These are phyloP conservation scores for Hymenoscyphus repandus DNA, from an alignment of 2,329 filamentous ascomycete genomes.

Conservation along the genomic window DNA sequence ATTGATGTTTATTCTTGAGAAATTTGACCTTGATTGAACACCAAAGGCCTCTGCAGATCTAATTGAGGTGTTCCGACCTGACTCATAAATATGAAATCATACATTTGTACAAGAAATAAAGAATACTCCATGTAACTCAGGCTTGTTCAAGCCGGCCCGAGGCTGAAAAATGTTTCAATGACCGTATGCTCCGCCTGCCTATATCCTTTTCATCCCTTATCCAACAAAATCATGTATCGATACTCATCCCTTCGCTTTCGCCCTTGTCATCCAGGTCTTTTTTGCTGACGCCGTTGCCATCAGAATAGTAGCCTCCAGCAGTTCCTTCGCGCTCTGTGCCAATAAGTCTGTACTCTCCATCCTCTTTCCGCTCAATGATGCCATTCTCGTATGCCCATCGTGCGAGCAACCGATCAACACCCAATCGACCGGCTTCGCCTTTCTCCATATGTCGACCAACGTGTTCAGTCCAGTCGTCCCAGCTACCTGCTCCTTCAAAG, in stretches of 20 bases:
- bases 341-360: constrained; percentile 52
- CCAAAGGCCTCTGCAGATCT: too few relatives aligned
- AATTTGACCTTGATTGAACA: too few relatives aligned
- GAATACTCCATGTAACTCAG: too few relatives aligned
- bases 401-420: constrained; percentile 52
- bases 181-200: not conserved
- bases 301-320: constrained; percentile 29
- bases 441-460: constrained; percentile 86
- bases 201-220: not conserved
- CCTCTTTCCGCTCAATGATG: constrained; percentile 54
- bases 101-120: too few relatives aligned
- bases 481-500: constrained; percentile 69
- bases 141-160: too few relatives aligned
- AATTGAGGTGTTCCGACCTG: too few relatives aligned
- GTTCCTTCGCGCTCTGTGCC: constrained; percentile 36
- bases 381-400: constrained; percentile 59
- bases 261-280: constrained; percentile 23
- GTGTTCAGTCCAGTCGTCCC: constrained; percentile 92
- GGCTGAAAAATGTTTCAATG: too few relatives aligned
- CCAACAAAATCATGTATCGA: constrained; percentile 11
- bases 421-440: constrained; percentile 52
- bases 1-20: too few relatives aligned
- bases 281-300: constrained; percentile 26
- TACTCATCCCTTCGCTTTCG: constrained; percentile 21
- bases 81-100: too few relatives aligned